A percentile compares a stretch with the other conserved stretches of the same genome.
Evolutionary conservation across 768 basidiomycete species (phyloP).

Genomic region (Psilocybe sp.): DNA sequence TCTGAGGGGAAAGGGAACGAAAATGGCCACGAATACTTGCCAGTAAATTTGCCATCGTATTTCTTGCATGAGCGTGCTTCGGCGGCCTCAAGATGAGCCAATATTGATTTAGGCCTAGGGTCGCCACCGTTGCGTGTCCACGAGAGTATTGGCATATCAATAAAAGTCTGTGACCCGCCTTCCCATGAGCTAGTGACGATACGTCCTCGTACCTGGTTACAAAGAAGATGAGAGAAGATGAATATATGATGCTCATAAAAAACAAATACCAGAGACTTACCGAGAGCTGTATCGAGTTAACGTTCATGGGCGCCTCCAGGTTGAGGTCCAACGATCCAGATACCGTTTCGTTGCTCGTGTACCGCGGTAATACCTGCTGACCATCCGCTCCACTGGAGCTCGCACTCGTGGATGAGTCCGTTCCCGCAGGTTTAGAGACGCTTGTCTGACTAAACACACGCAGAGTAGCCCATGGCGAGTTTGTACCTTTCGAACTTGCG

Average conservation of each 20-base stretch:
- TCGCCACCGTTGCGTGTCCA: slow-evolving; percentile 32
- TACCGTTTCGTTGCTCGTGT: slow-evolving; percentile 21
- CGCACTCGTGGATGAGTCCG: background rate
- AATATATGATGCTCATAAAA: background rate
- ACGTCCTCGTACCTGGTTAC: slow-evolving; percentile 25
- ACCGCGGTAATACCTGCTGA: slow-evolving; percentile 17
- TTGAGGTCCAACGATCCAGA: slow-evolving; percentile 27
- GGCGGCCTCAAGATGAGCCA: background rate
- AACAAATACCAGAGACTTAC: slow-evolving; percentile 14
- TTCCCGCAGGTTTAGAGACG: slow-evolving; percentile 1
- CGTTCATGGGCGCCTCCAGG: slow-evolving; percentile 23
- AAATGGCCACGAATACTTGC: slow-evolving; percentile 37
- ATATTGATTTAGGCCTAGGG: slow-evolving; percentile 17
- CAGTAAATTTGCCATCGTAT: slow-evolving; percentile 30
- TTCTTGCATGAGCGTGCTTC: slow-evolving; percentile 14
- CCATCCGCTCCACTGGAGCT: background rate
- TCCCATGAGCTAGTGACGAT: slow-evolving; percentile 25
- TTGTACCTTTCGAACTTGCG: slow-evolving; percentile 8
- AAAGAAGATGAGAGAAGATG: background rate
- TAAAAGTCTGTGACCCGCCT: slow-evolving; percentile 26
- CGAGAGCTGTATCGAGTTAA: slow-evolving; percentile 25
- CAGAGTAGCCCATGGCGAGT: slow-evolving; percentile 23
- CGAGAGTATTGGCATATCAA: slow-evolving; percentile 23
- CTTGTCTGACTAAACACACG: slow-evolving; percentile 21
- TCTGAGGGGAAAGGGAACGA: slow-evolving; percentile 35